Evolutionary conservation across 257 asterid genomes (phyloP).

Genomic region (Forsythia suspensa): DNA sequence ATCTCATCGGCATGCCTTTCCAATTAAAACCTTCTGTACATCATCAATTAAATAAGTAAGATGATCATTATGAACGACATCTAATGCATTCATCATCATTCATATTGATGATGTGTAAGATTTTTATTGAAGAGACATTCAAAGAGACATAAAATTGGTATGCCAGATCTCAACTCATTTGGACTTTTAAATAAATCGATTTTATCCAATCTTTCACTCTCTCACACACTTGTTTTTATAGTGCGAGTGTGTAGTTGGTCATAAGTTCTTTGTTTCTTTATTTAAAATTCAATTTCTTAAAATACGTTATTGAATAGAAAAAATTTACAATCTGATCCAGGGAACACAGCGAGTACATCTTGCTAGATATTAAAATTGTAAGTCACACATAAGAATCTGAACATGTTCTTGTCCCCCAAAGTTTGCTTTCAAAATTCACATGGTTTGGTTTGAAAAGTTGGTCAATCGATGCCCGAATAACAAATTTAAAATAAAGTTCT

Average conservation of each 20-base stretch:
- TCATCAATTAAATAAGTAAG: no score
- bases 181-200: neutral
- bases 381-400: no score
- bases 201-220: neutral
- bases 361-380: neutral
- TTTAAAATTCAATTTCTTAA: neutral
- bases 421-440: constrained; percentile 18
- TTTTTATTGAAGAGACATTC: no score
- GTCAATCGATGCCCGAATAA: constrained; percentile 19
- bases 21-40: no score
- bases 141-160: no score
- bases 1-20: no score
- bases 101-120: no score
- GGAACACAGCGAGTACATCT: neutral
- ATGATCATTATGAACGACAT: no score
- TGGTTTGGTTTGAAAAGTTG: constrained; percentile 18
- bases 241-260: neutral
- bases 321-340: neutral
- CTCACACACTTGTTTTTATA: neutral
- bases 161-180: no score
- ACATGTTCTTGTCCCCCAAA: constrained; percentile 11
- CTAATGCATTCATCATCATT: no score
- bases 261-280: neutral
- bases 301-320: neutral
- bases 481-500: neutral